Evolutionary conservation across 2,329 filamentous ascomycete genomes (phyloP), one percentile per base, ranked within the genome.

Genomic region (Colletotrichum tofieldiae): DNA sequence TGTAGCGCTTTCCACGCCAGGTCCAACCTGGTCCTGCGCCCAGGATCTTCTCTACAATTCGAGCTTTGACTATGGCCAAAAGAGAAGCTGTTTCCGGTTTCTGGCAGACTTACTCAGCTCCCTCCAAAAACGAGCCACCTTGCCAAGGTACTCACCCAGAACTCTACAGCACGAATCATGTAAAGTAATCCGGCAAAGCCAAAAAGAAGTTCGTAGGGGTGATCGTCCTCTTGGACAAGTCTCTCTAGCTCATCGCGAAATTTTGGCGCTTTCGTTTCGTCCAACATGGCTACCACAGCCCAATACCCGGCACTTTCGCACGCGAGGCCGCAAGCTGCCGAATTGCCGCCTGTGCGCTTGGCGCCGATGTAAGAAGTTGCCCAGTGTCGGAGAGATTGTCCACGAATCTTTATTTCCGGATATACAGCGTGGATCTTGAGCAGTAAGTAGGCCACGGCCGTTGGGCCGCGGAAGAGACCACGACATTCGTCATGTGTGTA

Each of bases 171-270:
- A 0, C 93, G 86, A 47, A 94, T 85, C 56, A 93, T 83, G 77
- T 93, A 94, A 26, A 94, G 82, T 67, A 91, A 88, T 0, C 92
- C 92, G 1, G 92, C 90, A 8, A 91, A 86, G 2, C 92, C 93
- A 77, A 91, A 91, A 3, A 93, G 82, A 79, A 92, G 87, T 77
- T 94, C 92, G 67, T 92, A 90, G 1, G 81, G 78, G 51, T 82
- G 84, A 1, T 80, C 85, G 29, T 87, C 86, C 20, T 55, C 55
- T 3, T 41, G 59, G 3, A n/a, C 55, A 3, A 61, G 29, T 16
- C 45, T 59, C 5, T 52, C 51, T 5, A 62, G 29, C 32, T 67
- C 39, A 66, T 67, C 26, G 66, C 4, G 79, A 75, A 1, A 85
- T 80, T 65, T 81, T 82, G 14, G 81, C 75, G 26, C 86, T 82